These are phyloP conservation scores for Endothia cerciana DNA, from an alignment of 2,329 filamentous ascomycete species.

Conservation along the genomic window DNA sequence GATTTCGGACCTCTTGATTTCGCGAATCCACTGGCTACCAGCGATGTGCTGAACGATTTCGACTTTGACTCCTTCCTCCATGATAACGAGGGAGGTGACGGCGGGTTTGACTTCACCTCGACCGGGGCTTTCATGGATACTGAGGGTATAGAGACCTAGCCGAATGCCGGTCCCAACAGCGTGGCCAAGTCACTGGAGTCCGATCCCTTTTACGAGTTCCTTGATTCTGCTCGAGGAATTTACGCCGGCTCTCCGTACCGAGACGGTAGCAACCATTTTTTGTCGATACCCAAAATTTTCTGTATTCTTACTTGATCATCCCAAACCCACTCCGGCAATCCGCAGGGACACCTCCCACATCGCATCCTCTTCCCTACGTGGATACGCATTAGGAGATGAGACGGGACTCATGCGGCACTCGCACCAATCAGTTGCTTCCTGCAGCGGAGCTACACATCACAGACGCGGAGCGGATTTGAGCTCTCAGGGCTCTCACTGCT, in stretches of 20 bases:
- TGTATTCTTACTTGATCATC: slow-evolving; percentile 29
- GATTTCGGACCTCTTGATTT: slow-evolving; percentile 57
- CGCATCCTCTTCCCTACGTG: background rate
- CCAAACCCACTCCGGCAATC: slow-evolving; percentile 14
- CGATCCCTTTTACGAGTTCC: background rate
- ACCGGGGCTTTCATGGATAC: slow-evolving; percentile 59
- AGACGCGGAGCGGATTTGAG: background rate
- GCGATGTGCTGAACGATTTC: slow-evolving; percentile 67
- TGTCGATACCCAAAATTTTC: slow-evolving; percentile 30
- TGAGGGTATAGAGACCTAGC: slow-evolving; percentile 51
- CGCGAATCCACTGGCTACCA: slow-evolving; percentile 56
- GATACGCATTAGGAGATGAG: slow-evolving; percentile 16
- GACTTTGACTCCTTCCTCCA: slow-evolving; percentile 72
- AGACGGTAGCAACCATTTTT: slow-evolving; percentile 26
- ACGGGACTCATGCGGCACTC: background rate
- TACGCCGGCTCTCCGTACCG: background rate
- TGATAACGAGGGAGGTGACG: slow-evolving; percentile 53
- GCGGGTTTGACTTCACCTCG: slow-evolving; percentile 59
- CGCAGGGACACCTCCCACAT: slow-evolving; percentile 6
- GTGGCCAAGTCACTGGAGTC: background rate
- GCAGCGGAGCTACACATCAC: background rate
- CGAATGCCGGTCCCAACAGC: background rate
- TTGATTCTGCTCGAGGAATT: background rate
- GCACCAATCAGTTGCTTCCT: background rate
- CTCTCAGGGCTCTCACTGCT: slow-evolving; percentile 2